Percentiles rank a stretch among this genome's conserved stretches.
phyloP scores from a whole-genome alignment of 495 filamentous ascomycete species.

The Geoglossum glabrum region DNA sequence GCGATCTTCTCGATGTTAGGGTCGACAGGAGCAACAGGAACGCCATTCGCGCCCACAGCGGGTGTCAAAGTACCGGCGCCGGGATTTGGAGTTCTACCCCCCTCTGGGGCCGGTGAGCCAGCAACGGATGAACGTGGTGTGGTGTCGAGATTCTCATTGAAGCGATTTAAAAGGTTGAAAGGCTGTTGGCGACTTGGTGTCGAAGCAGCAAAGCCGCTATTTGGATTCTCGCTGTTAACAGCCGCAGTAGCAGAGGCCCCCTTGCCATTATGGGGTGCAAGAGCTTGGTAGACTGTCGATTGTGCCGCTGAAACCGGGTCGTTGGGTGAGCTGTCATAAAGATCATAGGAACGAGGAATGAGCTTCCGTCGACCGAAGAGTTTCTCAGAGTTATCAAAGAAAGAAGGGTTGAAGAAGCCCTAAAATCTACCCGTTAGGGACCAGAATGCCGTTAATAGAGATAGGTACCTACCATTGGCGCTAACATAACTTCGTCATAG shows the following conservation, averaged over 20 bases:
- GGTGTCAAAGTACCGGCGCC: constrained; percentile 46
- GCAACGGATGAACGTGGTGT: constrained; percentile 72
- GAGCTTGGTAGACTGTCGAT: constrained; percentile 36
- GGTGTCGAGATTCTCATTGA: constrained; percentile 32
- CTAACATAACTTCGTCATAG: constrained; percentile 82
- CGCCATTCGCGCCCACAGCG: constrained; percentile 15
- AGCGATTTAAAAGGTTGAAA: constrained; percentile 24
- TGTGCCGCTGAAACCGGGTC: constrained; percentile 79
- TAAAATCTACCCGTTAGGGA: constrained; percentile 4
- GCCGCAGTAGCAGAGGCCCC: constrained; percentile 13
- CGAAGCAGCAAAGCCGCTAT: constrained; percentile 12
- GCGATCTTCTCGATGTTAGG: constrained; percentile 17
- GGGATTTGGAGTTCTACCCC: constrained; percentile 17
- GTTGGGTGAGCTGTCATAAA: constrained; percentile 79
- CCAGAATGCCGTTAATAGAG: neutral
- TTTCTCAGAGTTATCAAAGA: constrained; percentile 67
- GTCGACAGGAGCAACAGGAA: constrained; percentile 13
- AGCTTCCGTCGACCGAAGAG: constrained; percentile 56
- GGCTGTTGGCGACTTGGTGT: constrained; percentile 19
- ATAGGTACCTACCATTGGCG: constrained; percentile 46
- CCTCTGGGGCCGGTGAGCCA: constrained; percentile 68
- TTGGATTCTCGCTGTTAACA: constrained; percentile 3
- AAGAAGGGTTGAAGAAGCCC: constrained; percentile 54
- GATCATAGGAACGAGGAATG: constrained; percentile 68
- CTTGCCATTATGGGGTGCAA: constrained; percentile 20